These are phyloP conservation scores for Sonneratia caseolaris DNA, from an alignment of 345 rosid genomes.

Conservation along the genomic window DNA sequence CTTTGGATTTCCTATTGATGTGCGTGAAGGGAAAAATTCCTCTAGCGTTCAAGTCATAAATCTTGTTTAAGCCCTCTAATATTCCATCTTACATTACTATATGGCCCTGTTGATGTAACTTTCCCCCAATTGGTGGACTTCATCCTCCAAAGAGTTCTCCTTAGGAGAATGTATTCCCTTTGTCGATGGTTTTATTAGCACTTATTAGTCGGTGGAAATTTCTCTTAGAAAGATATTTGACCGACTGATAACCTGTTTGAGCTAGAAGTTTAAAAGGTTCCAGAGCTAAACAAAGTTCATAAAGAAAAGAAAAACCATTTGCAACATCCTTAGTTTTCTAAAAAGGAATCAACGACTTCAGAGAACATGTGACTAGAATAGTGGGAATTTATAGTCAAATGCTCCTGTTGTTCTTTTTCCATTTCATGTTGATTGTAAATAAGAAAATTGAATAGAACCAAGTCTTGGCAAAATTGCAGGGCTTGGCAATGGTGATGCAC, in stretches of 20 bases:
- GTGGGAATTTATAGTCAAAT: neutral
- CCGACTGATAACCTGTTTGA: neutral
- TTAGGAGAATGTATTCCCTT: neutral
- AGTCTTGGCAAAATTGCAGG: conserved; percentile 30
- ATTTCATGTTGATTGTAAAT: neutral
- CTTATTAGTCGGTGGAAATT: neutral
- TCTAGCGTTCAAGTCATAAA: neutral
- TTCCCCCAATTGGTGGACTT: neutral
- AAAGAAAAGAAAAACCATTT: neutral
- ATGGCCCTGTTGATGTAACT: neutral
- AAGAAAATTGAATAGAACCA: neutral
- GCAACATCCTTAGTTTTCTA: neutral
- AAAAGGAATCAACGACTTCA: neutral
- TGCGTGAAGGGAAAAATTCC: no score
- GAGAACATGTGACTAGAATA: neutral
- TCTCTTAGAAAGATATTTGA: neutral
- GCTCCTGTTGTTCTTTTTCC: neutral
- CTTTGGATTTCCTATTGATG: no score
- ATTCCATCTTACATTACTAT: neutral
- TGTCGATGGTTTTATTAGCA: neutral
- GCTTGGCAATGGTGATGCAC: conserved; percentile 89
- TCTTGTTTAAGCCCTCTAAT: neutral
- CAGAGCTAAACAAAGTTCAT: neutral
- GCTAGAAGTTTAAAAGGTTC: neutral
- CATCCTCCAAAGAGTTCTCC: neutral